Conservation (phyloP, 1,284 basidiomycete genomes). For the Ganoderma lingzhi region DNA sequence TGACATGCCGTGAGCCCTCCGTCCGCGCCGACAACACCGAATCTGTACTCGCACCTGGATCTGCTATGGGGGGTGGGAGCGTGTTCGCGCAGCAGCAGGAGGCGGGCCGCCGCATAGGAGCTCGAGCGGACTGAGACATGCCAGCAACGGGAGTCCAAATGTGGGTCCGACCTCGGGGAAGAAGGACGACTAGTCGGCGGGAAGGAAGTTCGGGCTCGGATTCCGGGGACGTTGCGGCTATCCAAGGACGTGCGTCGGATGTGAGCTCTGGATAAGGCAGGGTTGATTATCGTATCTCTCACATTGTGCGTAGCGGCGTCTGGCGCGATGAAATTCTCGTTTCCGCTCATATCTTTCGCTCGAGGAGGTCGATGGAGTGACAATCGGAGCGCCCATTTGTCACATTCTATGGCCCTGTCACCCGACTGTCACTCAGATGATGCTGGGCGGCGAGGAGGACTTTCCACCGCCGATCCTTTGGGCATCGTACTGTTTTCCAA, state of each 20-base stretch:
- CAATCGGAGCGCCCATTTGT: neutral
- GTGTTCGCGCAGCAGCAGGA: too few relatives aligned
- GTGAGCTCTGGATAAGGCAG: neutral
- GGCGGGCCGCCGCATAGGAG: too few relatives aligned
- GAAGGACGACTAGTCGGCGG: conserved; percentile 52
- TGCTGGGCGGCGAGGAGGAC: neutral
- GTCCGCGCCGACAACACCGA: too few relatives aligned
- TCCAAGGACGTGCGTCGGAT: neutral
- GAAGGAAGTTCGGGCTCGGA: neutral
- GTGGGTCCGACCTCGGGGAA: conserved; percentile 36
- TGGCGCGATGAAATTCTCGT: neutral
- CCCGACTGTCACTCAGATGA: neutral
- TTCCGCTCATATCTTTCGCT: neutral
- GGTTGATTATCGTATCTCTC: neutral
- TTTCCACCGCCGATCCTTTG: too few relatives aligned
- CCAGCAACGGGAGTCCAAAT: conserved; percentile 28
- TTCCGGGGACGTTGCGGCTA: too few relatives aligned
- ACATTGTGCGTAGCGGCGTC: neutral
- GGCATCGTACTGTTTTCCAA: too few relatives aligned
- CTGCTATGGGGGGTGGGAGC: too few relatives aligned
- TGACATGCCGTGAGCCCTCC: too few relatives aligned
- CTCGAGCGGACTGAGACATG: too few relatives aligned
- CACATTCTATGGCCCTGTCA: too few relatives aligned
- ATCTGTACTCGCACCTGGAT: too few relatives aligned
- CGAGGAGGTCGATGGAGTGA: neutral